Conservation (phyloP, 1,284 basidiomycete species). For the Veloboletus limbatus region DNA sequence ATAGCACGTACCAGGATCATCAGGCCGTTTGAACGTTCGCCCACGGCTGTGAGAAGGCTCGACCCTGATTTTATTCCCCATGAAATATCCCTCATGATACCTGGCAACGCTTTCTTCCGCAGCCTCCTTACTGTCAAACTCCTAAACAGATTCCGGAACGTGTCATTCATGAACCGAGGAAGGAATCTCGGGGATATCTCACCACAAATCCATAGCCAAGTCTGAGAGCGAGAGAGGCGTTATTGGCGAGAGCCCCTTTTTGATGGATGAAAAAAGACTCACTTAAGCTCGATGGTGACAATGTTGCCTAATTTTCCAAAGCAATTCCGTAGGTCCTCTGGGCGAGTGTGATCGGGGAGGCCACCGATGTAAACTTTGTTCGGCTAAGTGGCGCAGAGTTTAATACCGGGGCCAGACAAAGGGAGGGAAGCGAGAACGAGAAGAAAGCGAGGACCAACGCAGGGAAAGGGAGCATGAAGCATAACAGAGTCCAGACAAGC, state of each 20-base stretch:
- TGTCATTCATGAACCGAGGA: neutral
- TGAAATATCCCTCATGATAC: constrained; percentile 82
- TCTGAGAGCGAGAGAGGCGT: constrained; percentile 31
- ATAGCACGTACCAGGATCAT: constrained; percentile 82
- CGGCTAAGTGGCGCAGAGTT: constrained; percentile 68
- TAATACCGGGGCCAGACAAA: constrained; percentile 52
- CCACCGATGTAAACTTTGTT: constrained; percentile 89
- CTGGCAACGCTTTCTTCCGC: constrained; percentile 82
- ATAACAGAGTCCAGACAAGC: constrained; percentile 22
- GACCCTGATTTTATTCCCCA: constrained; percentile 86
- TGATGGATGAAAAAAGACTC: constrained; percentile 35
- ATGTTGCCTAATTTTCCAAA: constrained; percentile 83
- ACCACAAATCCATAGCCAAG: constrained; percentile 85
- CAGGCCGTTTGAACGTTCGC: constrained; percentile 69
- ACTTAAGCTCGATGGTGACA: constrained; percentile 78
- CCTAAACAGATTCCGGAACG: constrained; percentile 47
- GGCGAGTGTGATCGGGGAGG: constrained; percentile 77
- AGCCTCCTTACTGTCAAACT: constrained; percentile 76
- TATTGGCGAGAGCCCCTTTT: constrained; percentile 1
- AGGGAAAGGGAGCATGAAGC: constrained; percentile 25
- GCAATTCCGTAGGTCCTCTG: constrained; percentile 78
- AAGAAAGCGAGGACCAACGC: constrained; percentile 43
- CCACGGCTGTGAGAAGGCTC: constrained; percentile 80
- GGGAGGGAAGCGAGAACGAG: constrained; percentile 46
- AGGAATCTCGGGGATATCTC: constrained; percentile 30